Percentiles rank a stretch among this genome's conserved stretches.
Evolutionary conservation across 2,329 filamentous ascomycete species (phyloP).

Genomic region (Cryphonectria japonica): DNA sequence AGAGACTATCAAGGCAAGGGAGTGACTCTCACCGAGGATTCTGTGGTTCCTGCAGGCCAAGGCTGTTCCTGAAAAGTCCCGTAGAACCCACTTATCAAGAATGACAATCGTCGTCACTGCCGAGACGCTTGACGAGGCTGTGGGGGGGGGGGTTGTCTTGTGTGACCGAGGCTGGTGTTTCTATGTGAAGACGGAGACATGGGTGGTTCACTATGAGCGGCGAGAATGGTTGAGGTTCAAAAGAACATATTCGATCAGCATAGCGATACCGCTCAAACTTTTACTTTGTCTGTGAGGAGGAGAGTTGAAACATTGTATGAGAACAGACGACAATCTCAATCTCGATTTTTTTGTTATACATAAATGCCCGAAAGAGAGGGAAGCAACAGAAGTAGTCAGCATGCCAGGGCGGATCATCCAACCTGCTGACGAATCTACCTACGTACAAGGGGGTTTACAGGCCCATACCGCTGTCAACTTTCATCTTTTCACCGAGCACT

Average conservation of each 20-base stretch:
- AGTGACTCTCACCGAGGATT: background rate
- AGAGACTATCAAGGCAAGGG: background rate
- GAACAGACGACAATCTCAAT: too few relatives aligned
- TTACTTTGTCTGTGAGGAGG: too few relatives aligned
- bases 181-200: background rate
- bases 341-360: too few relatives aligned
- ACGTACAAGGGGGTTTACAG: background rate
- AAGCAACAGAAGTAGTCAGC: too few relatives aligned
- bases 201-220: background rate
- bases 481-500: background rate
- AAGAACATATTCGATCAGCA: background rate
- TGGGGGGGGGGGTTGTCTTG: background rate
- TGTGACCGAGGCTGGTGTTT: background rate
- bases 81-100: background rate
- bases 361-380: too few relatives aligned
- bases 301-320: too few relatives aligned
- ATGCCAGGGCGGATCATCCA: background rate
- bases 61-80: too few relatives aligned
- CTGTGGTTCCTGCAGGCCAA: background rate
- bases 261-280: too few relatives aligned
- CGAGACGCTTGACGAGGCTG: background rate
- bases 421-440: background rate
- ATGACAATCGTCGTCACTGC: background rate
- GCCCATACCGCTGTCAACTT: background rate
- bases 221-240: background rate